Evolutionary conservation across 257 asterid species (phyloP).

Genomic region (Vinca minor): DNA sequence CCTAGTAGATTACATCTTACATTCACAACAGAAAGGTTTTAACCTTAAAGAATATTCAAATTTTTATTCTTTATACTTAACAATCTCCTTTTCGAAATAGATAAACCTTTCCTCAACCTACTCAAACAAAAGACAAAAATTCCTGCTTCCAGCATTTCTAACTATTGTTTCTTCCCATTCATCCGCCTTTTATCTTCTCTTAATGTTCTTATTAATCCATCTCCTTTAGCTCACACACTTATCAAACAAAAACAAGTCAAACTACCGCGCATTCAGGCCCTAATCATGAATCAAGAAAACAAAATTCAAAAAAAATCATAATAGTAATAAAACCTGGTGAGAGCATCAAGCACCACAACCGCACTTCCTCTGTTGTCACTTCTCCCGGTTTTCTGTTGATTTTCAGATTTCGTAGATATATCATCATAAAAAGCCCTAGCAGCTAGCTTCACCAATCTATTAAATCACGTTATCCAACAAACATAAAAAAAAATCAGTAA

Average conservation of each 20-base stretch:
- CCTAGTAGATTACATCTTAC: too few species aligned
- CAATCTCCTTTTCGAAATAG: too few species aligned
- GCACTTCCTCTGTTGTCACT: slow-evolving; percentile 91
- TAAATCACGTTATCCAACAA: slow-evolving; percentile 7
- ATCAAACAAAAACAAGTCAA: neutral
- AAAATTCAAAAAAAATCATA: too few species aligned
- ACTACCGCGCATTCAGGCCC: neutral
- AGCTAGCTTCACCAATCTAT: slow-evolving; percentile 77
- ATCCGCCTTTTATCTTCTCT: neutral
- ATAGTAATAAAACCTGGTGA: slow-evolving; percentile 83
- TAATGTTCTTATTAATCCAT: neutral
- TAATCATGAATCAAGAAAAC: neutral
- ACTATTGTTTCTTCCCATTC: neutral
- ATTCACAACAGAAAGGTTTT: too few species aligned
- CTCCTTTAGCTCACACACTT: neutral
- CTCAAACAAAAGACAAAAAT: too few species aligned
- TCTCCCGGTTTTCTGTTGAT: slow-evolving; percentile 71
- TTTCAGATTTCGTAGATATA: slow-evolving; percentile 76
- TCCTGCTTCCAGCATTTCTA: too few species aligned
- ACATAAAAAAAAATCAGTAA: neutral
- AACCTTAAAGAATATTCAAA: too few species aligned
- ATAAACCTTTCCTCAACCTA: too few species aligned
- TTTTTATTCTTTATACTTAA: too few species aligned
- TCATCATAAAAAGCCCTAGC: slow-evolving; percentile 95
- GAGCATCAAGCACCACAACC: slow-evolving; percentile 91